phyloP scores from a whole-genome alignment of 108 stramenopile genomes.

The Tribonema minus region DNA sequence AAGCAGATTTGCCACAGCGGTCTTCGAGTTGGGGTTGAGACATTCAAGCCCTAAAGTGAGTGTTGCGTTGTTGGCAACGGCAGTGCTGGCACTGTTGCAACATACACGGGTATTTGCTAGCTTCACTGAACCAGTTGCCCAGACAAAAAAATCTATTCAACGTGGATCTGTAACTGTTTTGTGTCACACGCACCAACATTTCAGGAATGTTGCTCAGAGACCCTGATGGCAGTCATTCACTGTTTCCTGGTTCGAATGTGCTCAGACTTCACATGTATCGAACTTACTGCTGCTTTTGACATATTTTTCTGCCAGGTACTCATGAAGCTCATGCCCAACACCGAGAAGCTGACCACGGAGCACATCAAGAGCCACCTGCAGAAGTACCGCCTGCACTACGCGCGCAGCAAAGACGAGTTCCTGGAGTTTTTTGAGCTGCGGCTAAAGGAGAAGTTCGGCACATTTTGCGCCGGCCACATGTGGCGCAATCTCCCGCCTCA shows the following conservation, averaged over 20 bases:
- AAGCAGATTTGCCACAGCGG: not conserved
- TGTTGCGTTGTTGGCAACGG: too few species aligned
- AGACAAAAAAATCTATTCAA: too few species aligned
- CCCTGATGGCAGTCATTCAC: too few species aligned
- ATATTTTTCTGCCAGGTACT: slow-evolving; percentile 83
- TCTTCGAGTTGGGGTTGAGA: slow-evolving; percentile 20
- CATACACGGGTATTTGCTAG: too few species aligned
- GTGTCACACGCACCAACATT: too few species aligned
- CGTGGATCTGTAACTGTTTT: too few species aligned
- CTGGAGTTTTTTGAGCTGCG: slow-evolving; percentile 54
- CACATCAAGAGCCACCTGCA: slow-evolving; percentile 91
- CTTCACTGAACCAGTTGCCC: too few species aligned
- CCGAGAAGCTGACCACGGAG: slow-evolving; percentile 74
- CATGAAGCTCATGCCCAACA: slow-evolving; percentile 76
- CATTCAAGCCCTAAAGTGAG: slow-evolving; percentile 14
- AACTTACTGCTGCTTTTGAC: slow-evolving; percentile 79
- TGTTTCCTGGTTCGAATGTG: too few species aligned
- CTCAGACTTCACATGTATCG: too few species aligned
- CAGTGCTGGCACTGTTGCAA: too few species aligned
- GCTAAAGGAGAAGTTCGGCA: slow-evolving; percentile 2
- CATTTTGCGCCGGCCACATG: not conserved
- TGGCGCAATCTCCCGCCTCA: slow-evolving; percentile 17
- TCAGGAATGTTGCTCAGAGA: too few species aligned
- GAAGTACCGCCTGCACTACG: slow-evolving; percentile 82
- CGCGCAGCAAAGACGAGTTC: slow-evolving; percentile 81